These are phyloP conservation scores for Metarhizium sp. DNA, from an alignment of 2,329 filamentous ascomycete species.

Conservation along the genomic window DNA sequence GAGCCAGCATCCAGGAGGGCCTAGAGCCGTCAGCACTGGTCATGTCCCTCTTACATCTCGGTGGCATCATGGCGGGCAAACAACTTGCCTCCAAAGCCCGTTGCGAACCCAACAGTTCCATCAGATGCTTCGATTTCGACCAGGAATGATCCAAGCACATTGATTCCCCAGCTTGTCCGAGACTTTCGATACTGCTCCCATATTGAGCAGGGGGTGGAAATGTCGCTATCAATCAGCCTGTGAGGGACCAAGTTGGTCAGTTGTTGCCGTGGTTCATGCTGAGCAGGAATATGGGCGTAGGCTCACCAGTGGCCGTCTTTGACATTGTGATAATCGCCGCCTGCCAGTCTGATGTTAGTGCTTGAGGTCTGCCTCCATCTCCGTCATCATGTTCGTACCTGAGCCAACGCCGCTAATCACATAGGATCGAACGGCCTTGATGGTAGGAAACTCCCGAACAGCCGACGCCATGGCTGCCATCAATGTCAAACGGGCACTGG, in stretches of 20 bases:
- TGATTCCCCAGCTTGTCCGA: constrained; percentile 90
- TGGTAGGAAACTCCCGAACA: constrained; percentile 56
- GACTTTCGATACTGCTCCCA: constrained; percentile 85
- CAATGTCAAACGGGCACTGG: neutral
- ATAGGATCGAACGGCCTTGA: constrained; percentile 66
- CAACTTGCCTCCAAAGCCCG: constrained; percentile 68
- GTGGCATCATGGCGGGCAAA: neutral
- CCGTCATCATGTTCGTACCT: constrained; percentile 10
- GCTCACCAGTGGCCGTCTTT: constrained; percentile 58
- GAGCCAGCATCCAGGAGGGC: constrained; percentile 88
- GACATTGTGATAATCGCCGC: constrained; percentile 90
- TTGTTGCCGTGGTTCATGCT: neutral
- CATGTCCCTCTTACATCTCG: neutral
- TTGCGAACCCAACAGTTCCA: constrained; percentile 89
- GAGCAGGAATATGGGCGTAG: neutral
- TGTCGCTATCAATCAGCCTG: constrained; percentile 86
- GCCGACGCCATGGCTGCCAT: neutral
- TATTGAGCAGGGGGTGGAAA: constrained; percentile 83
- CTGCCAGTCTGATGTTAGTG: constrained; percentile 21
- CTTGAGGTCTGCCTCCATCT: too few relatives aligned
- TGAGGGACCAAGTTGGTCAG: neutral
- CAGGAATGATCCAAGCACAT: constrained; percentile 85
- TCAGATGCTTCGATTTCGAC: constrained; percentile 83
- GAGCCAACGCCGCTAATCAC: constrained; percentile 41
- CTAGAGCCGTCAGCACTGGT: constrained; percentile 20